phyloP scores from a whole-genome alignment of 2,329 filamentous ascomycete genomes.

The Penicillium digitatum region DNA sequence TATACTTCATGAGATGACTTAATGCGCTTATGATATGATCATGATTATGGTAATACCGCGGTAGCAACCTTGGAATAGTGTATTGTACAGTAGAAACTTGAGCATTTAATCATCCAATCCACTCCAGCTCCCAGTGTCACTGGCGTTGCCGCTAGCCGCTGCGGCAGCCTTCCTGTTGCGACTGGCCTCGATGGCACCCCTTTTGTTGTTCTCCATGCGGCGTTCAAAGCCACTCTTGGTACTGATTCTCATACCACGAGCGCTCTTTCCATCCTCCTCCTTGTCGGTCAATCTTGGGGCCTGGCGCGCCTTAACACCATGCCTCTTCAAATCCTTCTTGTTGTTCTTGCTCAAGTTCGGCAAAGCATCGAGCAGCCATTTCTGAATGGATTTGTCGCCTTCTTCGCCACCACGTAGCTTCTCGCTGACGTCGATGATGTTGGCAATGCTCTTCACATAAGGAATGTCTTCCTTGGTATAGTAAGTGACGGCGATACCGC shows the following conservation, averaged over 20 bases:
- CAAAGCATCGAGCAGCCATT: slow-evolving; percentile 84
- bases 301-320: slow-evolving; percentile 71
- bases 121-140: slow-evolving; percentile 36
- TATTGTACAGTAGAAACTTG: slow-evolving; percentile 19
- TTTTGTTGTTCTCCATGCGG: slow-evolving; percentile 45
- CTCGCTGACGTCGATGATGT: slow-evolving; percentile 82
- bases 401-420: slow-evolving; percentile 54
- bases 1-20: slow-evolving; percentile 6
- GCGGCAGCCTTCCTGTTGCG: slow-evolving; percentile 32
- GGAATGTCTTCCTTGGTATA: slow-evolving; percentile 95
- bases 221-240: slow-evolving; percentile 51
- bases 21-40: slow-evolving; percentile 15
- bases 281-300: slow-evolving; percentile 40
- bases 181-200: slow-evolving; percentile 44
- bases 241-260: slow-evolving; percentile 62
- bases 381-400: slow-evolving; percentile 61
- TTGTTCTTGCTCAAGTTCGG: slow-evolving; percentile 80
- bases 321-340: slow-evolving; percentile 74
- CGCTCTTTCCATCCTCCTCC: slow-evolving; percentile 44
- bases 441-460: slow-evolving; percentile 84
- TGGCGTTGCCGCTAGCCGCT: slow-evolving; percentile 24
- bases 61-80: background rate
- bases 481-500: slow-evolving; percentile 85
- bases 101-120: slow-evolving; percentile 38
- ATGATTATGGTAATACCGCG: slow-evolving; percentile 2